phyloP scores from a whole-genome alignment of 495 filamentous ascomycete species.

The Tuber umbilicatum region DNA sequence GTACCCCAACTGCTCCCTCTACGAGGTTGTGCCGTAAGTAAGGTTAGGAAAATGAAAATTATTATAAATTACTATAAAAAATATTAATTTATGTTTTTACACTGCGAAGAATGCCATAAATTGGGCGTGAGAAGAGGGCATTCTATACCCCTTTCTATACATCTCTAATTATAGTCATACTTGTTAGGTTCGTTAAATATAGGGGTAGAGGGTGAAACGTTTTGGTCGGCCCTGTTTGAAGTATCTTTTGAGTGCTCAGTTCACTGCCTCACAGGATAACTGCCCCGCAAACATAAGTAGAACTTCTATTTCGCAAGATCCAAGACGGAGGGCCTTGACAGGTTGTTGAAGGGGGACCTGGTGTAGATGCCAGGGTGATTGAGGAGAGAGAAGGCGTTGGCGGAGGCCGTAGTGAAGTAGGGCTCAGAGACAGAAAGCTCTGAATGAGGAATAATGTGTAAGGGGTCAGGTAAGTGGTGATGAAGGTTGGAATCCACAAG shows the following conservation, averaged over 20 bases:
- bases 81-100: conserved; percentile 42
- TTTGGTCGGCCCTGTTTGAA: conserved; percentile 87
- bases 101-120: conserved; percentile 86
- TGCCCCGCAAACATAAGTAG: conserved; percentile 86
- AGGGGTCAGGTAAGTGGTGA: too few relatives aligned
- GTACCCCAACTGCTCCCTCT: not conserved
- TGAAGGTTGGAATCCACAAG: too few relatives aligned
- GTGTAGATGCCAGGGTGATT: too few relatives aligned
- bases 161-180: conserved; percentile 52
- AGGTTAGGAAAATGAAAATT: too few relatives aligned
- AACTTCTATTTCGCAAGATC: conserved; percentile 88
- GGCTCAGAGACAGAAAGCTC: too few relatives aligned
- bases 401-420: too few relatives aligned
- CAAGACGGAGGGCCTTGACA: too few relatives aligned
- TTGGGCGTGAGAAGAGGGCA: conserved; percentile 97
- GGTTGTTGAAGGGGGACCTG: too few relatives aligned
- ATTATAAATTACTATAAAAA: too few relatives aligned
- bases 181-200: not conserved
- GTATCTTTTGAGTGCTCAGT: conserved; percentile 78
- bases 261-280: conserved; percentile 86
- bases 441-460: too few relatives aligned
- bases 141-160: conserved; percentile 90
- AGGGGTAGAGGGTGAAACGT: conserved; percentile 44
- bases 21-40: not conserved
- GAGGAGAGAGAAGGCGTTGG: too few relatives aligned